Percentiles rank a stretch among this genome's conserved stretches.
Conservation (phyloP, 306 rosid species). For the Chamaecrista fasciculata region DNA sequence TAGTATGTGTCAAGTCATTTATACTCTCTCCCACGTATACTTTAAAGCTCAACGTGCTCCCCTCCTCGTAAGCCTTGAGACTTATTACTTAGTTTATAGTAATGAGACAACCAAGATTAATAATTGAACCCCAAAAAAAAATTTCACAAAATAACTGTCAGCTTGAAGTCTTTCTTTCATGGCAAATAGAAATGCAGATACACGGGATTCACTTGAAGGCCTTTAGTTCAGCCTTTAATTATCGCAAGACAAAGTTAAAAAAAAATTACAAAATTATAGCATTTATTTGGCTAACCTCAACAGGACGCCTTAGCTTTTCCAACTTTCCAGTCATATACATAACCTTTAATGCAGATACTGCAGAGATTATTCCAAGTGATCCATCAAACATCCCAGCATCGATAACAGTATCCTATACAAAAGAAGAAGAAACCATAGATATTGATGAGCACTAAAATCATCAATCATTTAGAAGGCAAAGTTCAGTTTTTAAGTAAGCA, state of each 20-base stretch:
- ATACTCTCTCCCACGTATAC: not conserved
- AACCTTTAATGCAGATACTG: constrained; percentile 82
- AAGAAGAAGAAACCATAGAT: constrained; percentile 23
- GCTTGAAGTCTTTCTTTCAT: not conserved
- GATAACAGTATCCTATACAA: constrained; percentile 75
- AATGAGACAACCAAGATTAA: not conserved
- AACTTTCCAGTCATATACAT: constrained; percentile 53
- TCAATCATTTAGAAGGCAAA: constrained; percentile 19
- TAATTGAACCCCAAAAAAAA: not conserved
- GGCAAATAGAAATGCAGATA: not conserved
- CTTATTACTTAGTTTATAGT: not conserved
- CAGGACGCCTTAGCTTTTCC: constrained; percentile 64
- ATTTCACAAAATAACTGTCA: not conserved
- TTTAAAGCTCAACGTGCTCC: not conserved
- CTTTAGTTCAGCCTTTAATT: not conserved
- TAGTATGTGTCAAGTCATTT: not conserved
- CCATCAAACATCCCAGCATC: constrained; percentile 98
- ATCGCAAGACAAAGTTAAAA: not conserved
- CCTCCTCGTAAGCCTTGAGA: not conserved
- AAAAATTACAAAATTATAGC: constrained; percentile 8
- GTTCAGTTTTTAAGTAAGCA: constrained; percentile 11
- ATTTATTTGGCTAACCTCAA: constrained; percentile 60
- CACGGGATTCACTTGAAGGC: not conserved
- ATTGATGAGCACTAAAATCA: not conserved
- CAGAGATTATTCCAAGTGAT: constrained; percentile 76